Percentiles rank a stretch among this genome's conserved stretches.
Conservation (phyloP, 129 eudicot species). For the Lonicera japonica region DNA sequence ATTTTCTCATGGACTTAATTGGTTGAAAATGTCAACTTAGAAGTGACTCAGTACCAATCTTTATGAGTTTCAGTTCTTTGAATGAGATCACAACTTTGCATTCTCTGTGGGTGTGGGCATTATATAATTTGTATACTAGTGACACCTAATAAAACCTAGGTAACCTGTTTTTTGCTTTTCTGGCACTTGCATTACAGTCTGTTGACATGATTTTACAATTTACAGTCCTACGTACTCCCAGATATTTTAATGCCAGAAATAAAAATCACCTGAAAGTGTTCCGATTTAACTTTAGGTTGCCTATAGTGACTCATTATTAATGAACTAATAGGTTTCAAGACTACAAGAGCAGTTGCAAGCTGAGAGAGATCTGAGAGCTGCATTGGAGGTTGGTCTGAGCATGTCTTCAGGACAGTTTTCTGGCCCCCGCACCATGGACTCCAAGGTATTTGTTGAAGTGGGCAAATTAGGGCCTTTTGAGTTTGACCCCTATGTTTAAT, state of each 20-base stretch:
- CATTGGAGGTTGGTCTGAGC: conserved; percentile 91
- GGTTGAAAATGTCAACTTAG: too few species aligned
- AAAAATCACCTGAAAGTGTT: background rate
- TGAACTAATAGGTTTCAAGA: conserved; percentile 62
- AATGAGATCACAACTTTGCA: too few species aligned
- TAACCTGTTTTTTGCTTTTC: too few species aligned
- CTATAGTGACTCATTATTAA: background rate
- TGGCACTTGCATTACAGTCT: too few species aligned
- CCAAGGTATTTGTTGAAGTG: conserved; percentile 48
- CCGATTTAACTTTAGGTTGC: background rate
- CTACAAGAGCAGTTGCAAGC: conserved; percentile 97
- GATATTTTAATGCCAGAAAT: background rate
- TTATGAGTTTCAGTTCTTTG: too few species aligned
- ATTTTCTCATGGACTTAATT: background rate
- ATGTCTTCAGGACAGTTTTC: conserved; percentile 88
- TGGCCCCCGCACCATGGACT: conserved; percentile 82
- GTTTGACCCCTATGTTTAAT: too few species aligned
- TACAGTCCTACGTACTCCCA: too few species aligned
- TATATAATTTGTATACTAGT: background rate
- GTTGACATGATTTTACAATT: too few species aligned
- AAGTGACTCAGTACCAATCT: too few species aligned
- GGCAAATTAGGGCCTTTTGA: too few species aligned
- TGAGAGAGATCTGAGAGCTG: conserved; percentile 95
- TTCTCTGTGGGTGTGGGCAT: too few species aligned
- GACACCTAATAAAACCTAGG: too few species aligned